A percentile compares a stretch with the other conserved stretches of the same genome.
Conservation (phyloP, 1,284 basidiomycete genomes). For the Sanghuangporus sanghuang region DNA sequence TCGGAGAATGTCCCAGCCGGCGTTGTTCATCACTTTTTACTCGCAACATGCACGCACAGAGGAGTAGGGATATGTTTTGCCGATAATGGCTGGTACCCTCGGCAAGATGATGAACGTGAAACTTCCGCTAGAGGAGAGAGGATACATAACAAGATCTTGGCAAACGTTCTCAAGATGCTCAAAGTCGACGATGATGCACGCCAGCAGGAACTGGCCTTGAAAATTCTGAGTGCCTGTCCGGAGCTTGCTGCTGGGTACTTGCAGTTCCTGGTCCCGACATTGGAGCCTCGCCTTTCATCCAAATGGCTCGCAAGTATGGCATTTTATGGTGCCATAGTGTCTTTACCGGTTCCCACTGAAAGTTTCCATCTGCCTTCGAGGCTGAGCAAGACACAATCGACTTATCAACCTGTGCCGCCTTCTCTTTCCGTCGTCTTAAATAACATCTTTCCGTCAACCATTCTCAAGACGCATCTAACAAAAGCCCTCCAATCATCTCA, state of each 20-base stretch:
- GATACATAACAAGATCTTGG: slow-evolving; percentile 83
- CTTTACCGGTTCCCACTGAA: slow-evolving; percentile 62
- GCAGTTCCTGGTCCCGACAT: slow-evolving; percentile 64
- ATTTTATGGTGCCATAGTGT: slow-evolving; percentile 74
- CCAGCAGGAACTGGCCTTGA: slow-evolving; percentile 81
- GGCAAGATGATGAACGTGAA: slow-evolving; percentile 36
- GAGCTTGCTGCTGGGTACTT: slow-evolving; percentile 83
- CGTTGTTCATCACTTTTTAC: slow-evolving; percentile 81
- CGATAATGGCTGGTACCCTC: slow-evolving; percentile 89
- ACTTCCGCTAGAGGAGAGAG: slow-evolving; percentile 40
- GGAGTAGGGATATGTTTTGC: slow-evolving; percentile 85
- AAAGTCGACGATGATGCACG: slow-evolving; percentile 81
- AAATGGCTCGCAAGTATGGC: slow-evolving; percentile 88
- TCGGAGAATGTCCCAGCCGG: slow-evolving; percentile 65
- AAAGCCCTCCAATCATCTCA: slow-evolving; percentile 73
- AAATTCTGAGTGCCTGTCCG: slow-evolving; percentile 76
- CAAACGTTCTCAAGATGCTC: slow-evolving; percentile 67
- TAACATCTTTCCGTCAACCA: slow-evolving; percentile 69
- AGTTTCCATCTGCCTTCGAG: slow-evolving; percentile 51
- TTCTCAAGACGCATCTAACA: slow-evolving; percentile 67
- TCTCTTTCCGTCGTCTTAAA: slow-evolving; percentile 65
- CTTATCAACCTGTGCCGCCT: slow-evolving; percentile 67
- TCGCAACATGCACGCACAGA: slow-evolving; percentile 81
- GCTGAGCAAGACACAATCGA: slow-evolving; percentile 26
- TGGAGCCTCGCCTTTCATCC: slow-evolving; percentile 84